Percentiles rank a stretch among this genome's conserved stretches.
Evolutionary conservation across 2,329 filamentous ascomycete genomes (phyloP).

Genomic region (Pleomassaria siparia): DNA sequence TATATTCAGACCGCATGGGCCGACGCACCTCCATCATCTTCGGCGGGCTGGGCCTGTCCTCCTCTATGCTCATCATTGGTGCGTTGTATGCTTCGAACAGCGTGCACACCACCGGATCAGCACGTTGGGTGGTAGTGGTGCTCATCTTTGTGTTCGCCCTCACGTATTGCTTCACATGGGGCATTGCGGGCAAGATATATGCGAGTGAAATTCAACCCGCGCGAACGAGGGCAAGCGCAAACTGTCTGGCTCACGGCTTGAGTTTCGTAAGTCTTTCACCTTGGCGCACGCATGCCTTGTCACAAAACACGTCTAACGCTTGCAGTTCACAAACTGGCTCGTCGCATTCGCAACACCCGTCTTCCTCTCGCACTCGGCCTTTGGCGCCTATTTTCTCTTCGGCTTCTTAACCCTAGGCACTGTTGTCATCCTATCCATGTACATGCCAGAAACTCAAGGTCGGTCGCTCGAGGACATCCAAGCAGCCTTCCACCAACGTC

Average conservation of each 20-base stretch:
- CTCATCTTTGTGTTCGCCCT: conserved; percentile 54
- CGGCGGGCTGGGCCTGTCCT: conserved; percentile 54
- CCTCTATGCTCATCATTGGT: conserved; percentile 57
- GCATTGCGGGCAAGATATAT: conserved; percentile 58
- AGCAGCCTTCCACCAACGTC: conserved; percentile 43
- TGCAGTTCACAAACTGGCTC: conserved; percentile 32
- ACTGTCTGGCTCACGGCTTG: conserved; percentile 44
- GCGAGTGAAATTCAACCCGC: conserved; percentile 60
- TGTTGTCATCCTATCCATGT: conserved; percentile 31
- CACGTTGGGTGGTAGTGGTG: conserved; percentile 55
- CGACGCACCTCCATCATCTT: conserved; percentile 55
- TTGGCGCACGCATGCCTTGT: too few relatives aligned
- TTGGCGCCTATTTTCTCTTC: conserved; percentile 38
- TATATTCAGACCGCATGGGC: conserved; percentile 60
- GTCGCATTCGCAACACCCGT: conserved; percentile 50
- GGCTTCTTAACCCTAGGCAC: conserved; percentile 26
- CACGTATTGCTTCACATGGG: conserved; percentile 55
- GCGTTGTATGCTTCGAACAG: conserved; percentile 52
- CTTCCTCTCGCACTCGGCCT: conserved; percentile 47
- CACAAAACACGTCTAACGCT: conserved; percentile 15
- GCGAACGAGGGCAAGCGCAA: conserved; percentile 56
- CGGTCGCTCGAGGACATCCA: conserved; percentile 54
- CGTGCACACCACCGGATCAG: conserved; percentile 45
- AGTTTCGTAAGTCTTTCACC: conserved; percentile 1
- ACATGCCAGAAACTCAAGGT: conserved; percentile 56